A percentile compares a stretch with the other conserved stretches of the same genome.
Evolutionary conservation across 2,329 filamentous ascomycete genomes (phyloP).

Genomic region (Cytospora paraplurivora): DNA sequence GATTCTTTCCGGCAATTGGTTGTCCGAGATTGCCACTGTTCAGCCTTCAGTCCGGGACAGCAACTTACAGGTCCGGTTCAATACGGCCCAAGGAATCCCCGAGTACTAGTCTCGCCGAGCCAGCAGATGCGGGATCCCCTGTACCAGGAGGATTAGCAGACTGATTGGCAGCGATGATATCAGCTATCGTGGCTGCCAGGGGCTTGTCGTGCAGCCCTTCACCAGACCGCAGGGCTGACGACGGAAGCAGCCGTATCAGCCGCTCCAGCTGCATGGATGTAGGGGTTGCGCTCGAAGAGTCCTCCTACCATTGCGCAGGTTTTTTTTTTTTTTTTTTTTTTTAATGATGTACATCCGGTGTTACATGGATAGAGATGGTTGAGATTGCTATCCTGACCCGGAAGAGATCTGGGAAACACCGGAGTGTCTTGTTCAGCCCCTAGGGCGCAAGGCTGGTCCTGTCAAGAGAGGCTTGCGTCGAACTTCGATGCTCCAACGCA

Average conservation of each 20-base stretch:
- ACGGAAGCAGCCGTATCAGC: background rate
- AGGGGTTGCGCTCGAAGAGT: background rate
- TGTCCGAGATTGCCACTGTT: too few relatives aligned
- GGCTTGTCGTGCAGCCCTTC: background rate
- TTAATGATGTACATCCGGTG: background rate
- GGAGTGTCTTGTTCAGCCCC: background rate
- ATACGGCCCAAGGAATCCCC: background rate
- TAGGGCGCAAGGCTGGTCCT: background rate
- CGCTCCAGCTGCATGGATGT: background rate
- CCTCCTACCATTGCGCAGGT: background rate
- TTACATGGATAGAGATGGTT: background rate
- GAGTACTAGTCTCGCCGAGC: background rate
- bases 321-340: background rate
- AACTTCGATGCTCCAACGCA: background rate
- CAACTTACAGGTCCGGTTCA: background rate
- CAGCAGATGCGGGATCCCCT: background rate
- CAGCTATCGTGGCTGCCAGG: background rate
- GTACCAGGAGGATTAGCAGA: background rate
- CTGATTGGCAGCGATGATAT: background rate
- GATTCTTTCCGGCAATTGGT: too few relatives aligned
- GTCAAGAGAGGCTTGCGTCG: background rate
- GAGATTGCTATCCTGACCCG: background rate
- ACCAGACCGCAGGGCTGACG: background rate
- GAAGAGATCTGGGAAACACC: background rate
- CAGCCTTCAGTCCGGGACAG: background rate